These are phyloP conservation scores for Marchantia polymorpha DNA, from an alignment of 225 moss, liverwort and hornwort genomes.

Conservation along the genomic window DNA sequence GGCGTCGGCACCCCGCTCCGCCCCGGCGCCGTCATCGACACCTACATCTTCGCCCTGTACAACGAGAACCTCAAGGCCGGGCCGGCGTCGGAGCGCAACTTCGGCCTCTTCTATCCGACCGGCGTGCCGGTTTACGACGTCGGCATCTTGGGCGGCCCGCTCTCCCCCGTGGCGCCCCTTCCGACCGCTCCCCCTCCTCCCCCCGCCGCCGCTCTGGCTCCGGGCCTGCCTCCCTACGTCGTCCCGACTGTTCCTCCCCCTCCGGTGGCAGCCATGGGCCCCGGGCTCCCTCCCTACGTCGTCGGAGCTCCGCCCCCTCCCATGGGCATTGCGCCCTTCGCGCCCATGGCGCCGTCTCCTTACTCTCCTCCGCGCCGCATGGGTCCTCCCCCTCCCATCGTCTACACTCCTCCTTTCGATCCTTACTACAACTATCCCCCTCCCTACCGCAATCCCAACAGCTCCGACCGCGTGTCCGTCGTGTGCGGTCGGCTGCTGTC, in stretches of 20 bases:
- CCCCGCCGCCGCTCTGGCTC: neutral
- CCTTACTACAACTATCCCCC: slow-evolving; percentile 2
- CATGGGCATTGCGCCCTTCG: neutral
- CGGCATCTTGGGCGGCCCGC: slow-evolving; percentile 22
- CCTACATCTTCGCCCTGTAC: slow-evolving; percentile 60
- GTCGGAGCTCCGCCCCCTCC: slow-evolving; percentile 5
- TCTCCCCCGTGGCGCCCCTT: neutral
- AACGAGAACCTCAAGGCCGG: slow-evolving; percentile 48
- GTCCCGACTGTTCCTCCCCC: slow-evolving; percentile 4
- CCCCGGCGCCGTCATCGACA: slow-evolving; percentile 41
- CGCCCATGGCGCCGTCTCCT: neutral
- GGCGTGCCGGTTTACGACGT: slow-evolving; percentile 39
- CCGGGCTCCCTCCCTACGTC: neutral
- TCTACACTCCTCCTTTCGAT: neutral
- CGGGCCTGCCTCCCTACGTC: slow-evolving; percentile 9
- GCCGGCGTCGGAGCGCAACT: slow-evolving; percentile 38
- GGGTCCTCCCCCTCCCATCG: slow-evolving; percentile 1
- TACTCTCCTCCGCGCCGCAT: slow-evolving; percentile 2
- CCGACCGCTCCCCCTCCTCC: neutral
- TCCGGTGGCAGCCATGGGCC: neutral
- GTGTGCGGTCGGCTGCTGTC: neutral
- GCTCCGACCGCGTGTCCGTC: neutral
- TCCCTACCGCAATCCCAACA: slow-evolving; percentile 3
- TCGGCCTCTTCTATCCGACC: slow-evolving; percentile 42
- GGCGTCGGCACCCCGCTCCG: slow-evolving; percentile 50